Base-by-base conservation (phyloP, 1,139 yeast species). In the Suhomyces guaymorum region DNA sequence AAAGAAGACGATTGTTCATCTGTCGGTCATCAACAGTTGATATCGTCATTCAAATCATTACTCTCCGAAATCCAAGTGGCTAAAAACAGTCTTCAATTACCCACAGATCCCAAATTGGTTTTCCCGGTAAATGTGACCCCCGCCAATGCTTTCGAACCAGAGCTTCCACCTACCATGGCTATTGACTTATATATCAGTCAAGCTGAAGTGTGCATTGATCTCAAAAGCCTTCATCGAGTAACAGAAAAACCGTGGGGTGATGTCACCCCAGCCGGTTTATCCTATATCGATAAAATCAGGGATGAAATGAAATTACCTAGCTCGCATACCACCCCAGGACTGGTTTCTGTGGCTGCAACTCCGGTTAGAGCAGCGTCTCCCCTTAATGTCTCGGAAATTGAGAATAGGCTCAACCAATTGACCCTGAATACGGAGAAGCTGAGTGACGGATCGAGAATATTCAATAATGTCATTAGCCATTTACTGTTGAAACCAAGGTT, bases 171-270 rank as follows among this genome's bases (percentile, higher is more conserved):
- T 4, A 54, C 54, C 23, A 48, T 66, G 9, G 55, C 74, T 5
- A 46, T 70, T 14, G 76, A 70, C 39, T 42, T 69, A 23, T 70
- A 70, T 43, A 53, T 70, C 28, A 64, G 62, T 40, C 75, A 69
- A 51, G 73, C 74, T 1, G 75, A 70, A 44, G 52, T 70, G 5
- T 70, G 75, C 40, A 47, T 70, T 1, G 76, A 70, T 42, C 46
- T 70, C 40, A 70, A 70, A 50, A 57, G 59, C 42, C 51, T 70
- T 14, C 67, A 63, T 34, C 46, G 44, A 24, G 61, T 70, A 13
- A 57, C 58, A 2, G 75, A 70, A 35, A 55, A 55, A 35, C 75
- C 75, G 1, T 70, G 76, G 76, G 47, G 65, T 24, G 60, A 62
- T 10, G 65, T 61, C 37, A 42, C 49, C 1, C 36, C 33, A 2